phyloP scores from a whole-genome alignment of 306 rosid species.

The Lotus japonicus region DNA sequence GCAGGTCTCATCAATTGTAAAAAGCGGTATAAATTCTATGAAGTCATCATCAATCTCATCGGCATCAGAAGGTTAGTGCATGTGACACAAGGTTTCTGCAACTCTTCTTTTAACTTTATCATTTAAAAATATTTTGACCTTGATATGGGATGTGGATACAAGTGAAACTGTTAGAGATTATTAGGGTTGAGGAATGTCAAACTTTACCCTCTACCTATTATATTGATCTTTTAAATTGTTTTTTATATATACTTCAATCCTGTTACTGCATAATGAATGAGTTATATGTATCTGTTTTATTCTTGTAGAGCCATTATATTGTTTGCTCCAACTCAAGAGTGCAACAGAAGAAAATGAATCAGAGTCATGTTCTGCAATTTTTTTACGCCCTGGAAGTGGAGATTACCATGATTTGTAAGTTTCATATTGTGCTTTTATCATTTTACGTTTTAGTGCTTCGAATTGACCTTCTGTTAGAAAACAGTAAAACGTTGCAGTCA shows the following conservation, averaged over 20 bases:
- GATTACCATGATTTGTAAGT: conserved; percentile 91
- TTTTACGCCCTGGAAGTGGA: conserved; percentile 69
- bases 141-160: neutral
- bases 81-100: conserved; percentile 4
- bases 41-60: conserved; percentile 43
- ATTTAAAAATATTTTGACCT: neutral
- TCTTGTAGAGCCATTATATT: conserved; percentile 68
- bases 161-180: neutral
- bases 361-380: conserved; percentile 52
- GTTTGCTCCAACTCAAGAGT: conserved; percentile 78
- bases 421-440: neutral
- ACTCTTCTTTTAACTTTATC: conserved; percentile 2
- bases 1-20: conserved; percentile 66
- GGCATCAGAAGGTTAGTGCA: conserved; percentile 60
- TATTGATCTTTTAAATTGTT: neutral
- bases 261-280: conserved; percentile 3
- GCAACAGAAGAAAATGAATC: conserved; percentile 56
- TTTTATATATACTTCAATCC: neutral
- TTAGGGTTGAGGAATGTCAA: neutral
- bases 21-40: conserved; percentile 64
- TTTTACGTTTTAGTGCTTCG: neutral
- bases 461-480: conserved; percentile 5
- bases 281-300: conserved; percentile 9
- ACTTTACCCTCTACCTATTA: neutral
- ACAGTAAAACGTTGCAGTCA: too few species aligned